phyloP scores from a whole-genome alignment of 805 yeast genomes.

The Hanseniaspora jakobsenii region DNA sequence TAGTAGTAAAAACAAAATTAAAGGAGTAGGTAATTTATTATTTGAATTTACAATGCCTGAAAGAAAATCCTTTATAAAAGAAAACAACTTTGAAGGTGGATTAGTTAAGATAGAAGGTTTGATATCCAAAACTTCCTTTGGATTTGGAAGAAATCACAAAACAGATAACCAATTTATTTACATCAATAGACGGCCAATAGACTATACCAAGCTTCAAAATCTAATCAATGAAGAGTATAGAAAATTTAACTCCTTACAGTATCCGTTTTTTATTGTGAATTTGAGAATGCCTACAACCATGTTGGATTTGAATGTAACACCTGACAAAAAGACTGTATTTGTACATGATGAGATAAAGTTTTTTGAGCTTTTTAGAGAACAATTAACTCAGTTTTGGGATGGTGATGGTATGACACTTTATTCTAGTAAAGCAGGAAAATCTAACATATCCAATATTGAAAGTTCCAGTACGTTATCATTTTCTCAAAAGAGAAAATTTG shows the following conservation, averaged over 20 bases:
- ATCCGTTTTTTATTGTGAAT: constrained; percentile 58
- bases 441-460: too few relatives aligned
- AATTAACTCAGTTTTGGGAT: constrained; percentile 39
- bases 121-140: constrained; percentile 67
- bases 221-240: constrained; percentile 64
- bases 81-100: constrained; percentile 18
- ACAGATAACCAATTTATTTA: constrained; percentile 62
- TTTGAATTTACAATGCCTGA: constrained; percentile 26
- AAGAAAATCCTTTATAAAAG: constrained; percentile 19
- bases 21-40: constrained; percentile 44
- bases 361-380: constrained; percentile 42
- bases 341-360: constrained; percentile 55
- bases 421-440: too few relatives aligned
- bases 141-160: constrained; percentile 55
- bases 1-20: constrained; percentile 49
- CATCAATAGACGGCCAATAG: constrained; percentile 67
- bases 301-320: constrained; percentile 81
- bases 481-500: too few relatives aligned
- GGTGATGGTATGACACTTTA: constrained; percentile 28
- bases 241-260: constrained; percentile 57
- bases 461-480: too few relatives aligned
- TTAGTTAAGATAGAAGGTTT: constrained; percentile 38
- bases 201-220: constrained; percentile 41
- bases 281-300: constrained; percentile 39
- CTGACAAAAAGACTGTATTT: constrained; percentile 70